Conservation (phyloP, 2,329 filamentous ascomycete genomes). For the Ramularia endophylla region DNA sequence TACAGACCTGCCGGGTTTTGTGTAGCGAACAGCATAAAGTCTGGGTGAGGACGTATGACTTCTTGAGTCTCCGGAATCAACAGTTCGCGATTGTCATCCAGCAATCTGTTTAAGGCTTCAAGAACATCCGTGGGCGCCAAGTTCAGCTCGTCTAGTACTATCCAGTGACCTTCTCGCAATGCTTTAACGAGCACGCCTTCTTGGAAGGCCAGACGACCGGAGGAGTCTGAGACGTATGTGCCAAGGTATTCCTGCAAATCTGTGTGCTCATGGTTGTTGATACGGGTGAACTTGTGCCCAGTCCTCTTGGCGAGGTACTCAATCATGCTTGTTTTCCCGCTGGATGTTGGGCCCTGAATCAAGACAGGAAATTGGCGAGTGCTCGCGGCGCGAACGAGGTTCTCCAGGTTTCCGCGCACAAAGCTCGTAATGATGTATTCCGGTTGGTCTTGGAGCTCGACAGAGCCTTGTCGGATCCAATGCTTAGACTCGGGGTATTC, state of each 20-base stretch:
- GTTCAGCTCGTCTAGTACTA: conserved; percentile 96
- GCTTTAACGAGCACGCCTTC: conserved; percentile 92
- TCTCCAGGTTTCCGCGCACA: conserved; percentile 89
- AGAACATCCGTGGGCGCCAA: conserved; percentile 94
- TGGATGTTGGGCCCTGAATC: conserved; percentile 93
- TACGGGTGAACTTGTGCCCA: conserved; percentile 93
- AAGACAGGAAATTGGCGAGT: conserved; percentile 89
- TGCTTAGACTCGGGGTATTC: conserved; percentile 27
- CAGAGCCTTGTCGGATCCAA: conserved; percentile 75
- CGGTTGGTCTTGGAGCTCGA: conserved; percentile 61
- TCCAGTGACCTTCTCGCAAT: conserved; percentile 90
- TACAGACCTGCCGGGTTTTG: conserved; percentile 96
- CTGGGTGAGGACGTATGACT: conserved; percentile 80
- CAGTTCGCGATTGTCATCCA: conserved; percentile 95
- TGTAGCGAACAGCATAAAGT: conserved; percentile 97
- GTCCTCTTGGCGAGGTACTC: conserved; percentile 96
- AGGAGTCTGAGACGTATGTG: conserved; percentile 79
- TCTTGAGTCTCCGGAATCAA: conserved; percentile 97
- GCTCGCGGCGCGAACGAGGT: conserved; percentile 87
- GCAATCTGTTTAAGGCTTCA: conserved; percentile 86
- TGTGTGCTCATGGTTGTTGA: conserved; percentile 99
- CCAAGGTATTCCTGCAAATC: conserved; percentile 97
- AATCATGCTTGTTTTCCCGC: conserved; percentile 99
- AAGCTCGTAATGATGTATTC: conserved; percentile 98
- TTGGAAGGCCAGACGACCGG: conserved; percentile 83